Evolutionary conservation across 148 eudicot genomes (phyloP), one percentile per base, ranked within the genome.

Genomic region (Rheum nobile): DNA sequence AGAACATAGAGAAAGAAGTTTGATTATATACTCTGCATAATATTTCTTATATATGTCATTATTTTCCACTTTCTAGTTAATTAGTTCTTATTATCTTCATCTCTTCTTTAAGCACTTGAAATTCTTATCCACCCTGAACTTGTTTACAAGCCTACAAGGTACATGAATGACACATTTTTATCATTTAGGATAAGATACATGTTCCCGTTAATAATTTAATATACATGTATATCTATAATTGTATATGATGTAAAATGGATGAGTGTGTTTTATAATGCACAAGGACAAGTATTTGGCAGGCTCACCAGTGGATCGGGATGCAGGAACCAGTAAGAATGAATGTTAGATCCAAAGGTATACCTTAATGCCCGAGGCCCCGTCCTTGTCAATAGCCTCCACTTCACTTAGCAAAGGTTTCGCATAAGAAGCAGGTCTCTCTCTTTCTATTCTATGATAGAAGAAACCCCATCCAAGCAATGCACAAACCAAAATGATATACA

Each of bases 401-500:
- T 84, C 80, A 73, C 69, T 76, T 67, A 89, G 72, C 74, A 89
- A 75, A 32, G 91, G 85, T 54, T 78, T 46, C 35, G 69, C 44
- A 71, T 67, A 79, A 77, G 87, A 86, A 59, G 83, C 76, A 78
- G 83, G 68, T 68, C 72, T 80, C 32, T 79, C 81, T 75, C 82
- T 82, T 75, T 79, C 88, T 81, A 76, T 32, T 71, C 73, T 78
- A 55, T 67, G 75, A 67, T 73, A 72, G 59, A 82, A 82, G 57
- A 83, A 82, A 16, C 84, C 87, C 93, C 93, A 87, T 75, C 90
- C 87, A 75, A 84, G 77, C 77, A 89, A 83, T 71, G 85, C 84
- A 79, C 82, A 83, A 81, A 87, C 80, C 80, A 85, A 68, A 71
- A 89, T 22, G 69, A 85, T 71, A 73, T 82, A 89, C 71, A 89